Conservation (phyloP, 73 alveolate species). For the Paraurostyla sp. region DNA sequence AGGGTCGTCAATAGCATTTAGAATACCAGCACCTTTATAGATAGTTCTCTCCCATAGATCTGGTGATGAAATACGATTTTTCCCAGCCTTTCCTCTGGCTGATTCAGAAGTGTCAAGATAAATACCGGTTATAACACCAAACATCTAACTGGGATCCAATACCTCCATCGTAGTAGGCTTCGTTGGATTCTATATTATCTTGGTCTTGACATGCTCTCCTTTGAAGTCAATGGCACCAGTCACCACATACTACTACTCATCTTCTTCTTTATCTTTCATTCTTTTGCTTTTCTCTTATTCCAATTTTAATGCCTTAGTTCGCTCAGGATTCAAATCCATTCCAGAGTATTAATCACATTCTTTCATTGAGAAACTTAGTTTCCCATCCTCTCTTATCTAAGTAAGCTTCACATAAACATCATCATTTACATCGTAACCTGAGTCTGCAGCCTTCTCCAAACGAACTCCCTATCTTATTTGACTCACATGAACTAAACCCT, state of each 20-base stretch:
- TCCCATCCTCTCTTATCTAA: conserved; percentile 85
- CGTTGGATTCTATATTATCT: conserved; percentile 73
- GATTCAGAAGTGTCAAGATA: conserved; percentile 80
- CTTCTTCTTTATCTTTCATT: not conserved
- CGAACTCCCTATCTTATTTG: conserved; percentile 81
- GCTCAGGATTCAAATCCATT: conserved; percentile 79
- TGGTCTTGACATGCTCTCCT: conserved; percentile 58
- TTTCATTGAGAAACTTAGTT: conserved; percentile 93
- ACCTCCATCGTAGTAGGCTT: conserved; percentile 60
- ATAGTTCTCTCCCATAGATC: conserved; percentile 97
- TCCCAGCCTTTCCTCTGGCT: conserved; percentile 82
- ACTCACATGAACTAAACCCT: conserved; percentile 94
- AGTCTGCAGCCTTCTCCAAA: conserved; percentile 80
- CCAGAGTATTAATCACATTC: conserved; percentile 96
- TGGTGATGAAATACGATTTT: conserved; percentile 86
- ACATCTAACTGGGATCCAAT: conserved; percentile 65
- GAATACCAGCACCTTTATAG: conserved; percentile 83
- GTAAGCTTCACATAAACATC: conserved; percentile 88
- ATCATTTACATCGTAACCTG: conserved; percentile 82
- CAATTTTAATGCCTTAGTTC: conserved; percentile 45
- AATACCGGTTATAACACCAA: conserved; percentile 96
- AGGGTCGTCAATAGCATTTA: conserved; percentile 33
- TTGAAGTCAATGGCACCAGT: conserved; percentile 48
- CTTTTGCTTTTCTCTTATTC: conserved; percentile 61
- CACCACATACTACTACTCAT: conserved; percentile 23